Conservation (phyloP, 306 rosid species). For the Glycyrrhiza uralensis region DNA sequence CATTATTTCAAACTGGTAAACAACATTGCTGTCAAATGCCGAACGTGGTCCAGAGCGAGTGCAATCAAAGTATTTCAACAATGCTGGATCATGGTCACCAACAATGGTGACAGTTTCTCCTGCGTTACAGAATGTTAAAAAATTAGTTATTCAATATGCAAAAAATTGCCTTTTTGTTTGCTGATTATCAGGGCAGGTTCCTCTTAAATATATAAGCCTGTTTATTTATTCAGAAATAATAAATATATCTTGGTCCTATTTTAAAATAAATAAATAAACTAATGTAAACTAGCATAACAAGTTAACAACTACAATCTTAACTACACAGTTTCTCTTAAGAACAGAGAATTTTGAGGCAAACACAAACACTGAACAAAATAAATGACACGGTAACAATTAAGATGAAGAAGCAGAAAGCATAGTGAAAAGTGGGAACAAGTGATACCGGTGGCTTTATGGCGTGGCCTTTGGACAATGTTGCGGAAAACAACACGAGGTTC, state of each 20-base stretch:
- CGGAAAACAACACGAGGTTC: constrained; percentile 96
- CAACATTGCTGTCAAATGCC: constrained; percentile 52
- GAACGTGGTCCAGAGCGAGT: constrained; percentile 54
- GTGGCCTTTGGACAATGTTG: constrained; percentile 98
- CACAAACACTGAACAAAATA: background rate
- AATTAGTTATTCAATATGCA: background rate
- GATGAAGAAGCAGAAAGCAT: constrained; percentile 16
- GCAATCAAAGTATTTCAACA: constrained; percentile 79
- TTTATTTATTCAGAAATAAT: background rate
- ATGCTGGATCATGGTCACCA: constrained; percentile 81
- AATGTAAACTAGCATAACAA: background rate
- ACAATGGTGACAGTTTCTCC: constrained; percentile 91
- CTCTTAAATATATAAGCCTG: background rate
- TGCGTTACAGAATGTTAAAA: constrained; percentile 16
- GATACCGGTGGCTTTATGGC: constrained; percentile 80
- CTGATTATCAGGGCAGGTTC: background rate
- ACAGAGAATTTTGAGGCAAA: background rate
- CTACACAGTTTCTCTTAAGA: background rate
- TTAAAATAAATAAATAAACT: background rate
- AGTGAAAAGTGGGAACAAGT: background rate
- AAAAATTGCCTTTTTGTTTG: background rate
- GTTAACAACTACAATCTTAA: background rate
- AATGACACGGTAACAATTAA: background rate
- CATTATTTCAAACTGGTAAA: constrained; percentile 88
- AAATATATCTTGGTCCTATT: background rate